Base-by-base conservation (phyloP, 805 yeast species). In the Yamadazyma tumulicola region DNA sequence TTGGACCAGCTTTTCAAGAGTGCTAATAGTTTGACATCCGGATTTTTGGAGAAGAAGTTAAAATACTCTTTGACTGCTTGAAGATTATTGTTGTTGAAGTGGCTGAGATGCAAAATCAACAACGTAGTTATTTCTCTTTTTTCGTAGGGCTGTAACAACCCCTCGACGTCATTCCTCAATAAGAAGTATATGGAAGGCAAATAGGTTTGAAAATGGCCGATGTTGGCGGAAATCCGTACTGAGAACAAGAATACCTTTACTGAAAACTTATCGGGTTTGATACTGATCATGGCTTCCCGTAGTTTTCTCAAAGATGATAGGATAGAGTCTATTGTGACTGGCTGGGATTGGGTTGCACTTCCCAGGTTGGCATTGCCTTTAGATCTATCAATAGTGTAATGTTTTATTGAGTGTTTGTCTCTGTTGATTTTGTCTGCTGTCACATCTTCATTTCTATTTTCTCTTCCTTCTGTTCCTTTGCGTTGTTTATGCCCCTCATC, bases 191-290 rank as follows among this genome's bases (percentile, higher is more conserved):
- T 63, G 18, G 75, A 59, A 2, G 85, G 82, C 4, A 76, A 38
- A 44, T 75, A 78, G 1, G 81, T 65, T 40, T 75, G 74, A 46
- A 70, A 68, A 38, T 74, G 73, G 6, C 75, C 76, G 4, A 63
- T 46, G 3, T 61, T 54, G 0, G 74, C 61, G 1, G 77, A 56
- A 15, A 72, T 59, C 21, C 76, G 47, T 6, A 71, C 61, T 0
- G 81, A 74, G 23, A 62, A 65, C 19, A 77, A 41, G 38, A 64
- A 72, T 15, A 79, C 79, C n/a, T 55, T 51, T 31, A 59, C 61
- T 7, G 68, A 49, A 36, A 75, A 73, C 19, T 52, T 53, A 29
- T 58, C 59, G 0, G 72, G 60, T 11, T 47, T 42, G 4, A 51
- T 35, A n/a, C 59, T 48, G 13, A 79, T 49, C 21, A 77, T 47